Conservation (phyloP, 768 basidiomycete species). For the Lyophyllum atratum region DNA sequence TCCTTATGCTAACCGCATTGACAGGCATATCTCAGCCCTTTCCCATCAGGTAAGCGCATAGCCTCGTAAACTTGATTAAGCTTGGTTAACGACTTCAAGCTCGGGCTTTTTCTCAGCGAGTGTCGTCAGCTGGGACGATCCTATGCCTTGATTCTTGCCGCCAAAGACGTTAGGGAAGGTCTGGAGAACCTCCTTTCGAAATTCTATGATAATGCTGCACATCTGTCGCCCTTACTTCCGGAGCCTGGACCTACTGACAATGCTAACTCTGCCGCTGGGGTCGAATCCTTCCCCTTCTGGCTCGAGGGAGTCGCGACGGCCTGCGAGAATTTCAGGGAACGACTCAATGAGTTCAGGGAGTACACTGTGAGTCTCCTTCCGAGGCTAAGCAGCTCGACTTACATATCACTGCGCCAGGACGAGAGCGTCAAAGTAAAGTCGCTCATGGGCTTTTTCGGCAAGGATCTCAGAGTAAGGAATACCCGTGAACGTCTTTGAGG, state of each 20-base stretch:
- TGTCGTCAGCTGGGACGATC: conserved; percentile 19
- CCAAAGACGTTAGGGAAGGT: conserved; percentile 13
- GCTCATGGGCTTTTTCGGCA: conserved; percentile 10
- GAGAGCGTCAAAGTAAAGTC: conserved; percentile 15
- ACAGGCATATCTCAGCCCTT: not conserved
- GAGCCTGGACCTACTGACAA: not conserved
- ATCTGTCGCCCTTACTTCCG: not conserved
- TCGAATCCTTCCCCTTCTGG: conserved; percentile 7
- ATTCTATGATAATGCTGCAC: conserved; percentile 14
- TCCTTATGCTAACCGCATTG: not conserved
- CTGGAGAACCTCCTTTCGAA: conserved; percentile 9
- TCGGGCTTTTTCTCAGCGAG: not conserved
- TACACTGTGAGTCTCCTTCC: conserved; percentile 15
- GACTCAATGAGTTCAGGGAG: conserved; percentile 19
- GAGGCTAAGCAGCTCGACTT: not conserved
- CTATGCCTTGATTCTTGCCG: conserved; percentile 19
- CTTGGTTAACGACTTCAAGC: not conserved
- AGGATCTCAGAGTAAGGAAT: conserved; percentile 11
- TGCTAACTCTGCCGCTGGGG: not conserved
- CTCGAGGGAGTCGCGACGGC: conserved; percentile 8
- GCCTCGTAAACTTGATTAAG: not conserved
- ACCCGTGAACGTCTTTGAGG: not conserved
- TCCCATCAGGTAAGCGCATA: not conserved
- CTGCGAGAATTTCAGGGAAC: conserved; percentile 13
- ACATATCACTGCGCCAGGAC: not conserved